A percentile compares a stretch with the other conserved stretches of the same genome.
These are phyloP conservation scores for Neurospora pannonica DNA, from an alignment of 495 filamentous ascomycete genomes.

Conservation along the genomic window DNA sequence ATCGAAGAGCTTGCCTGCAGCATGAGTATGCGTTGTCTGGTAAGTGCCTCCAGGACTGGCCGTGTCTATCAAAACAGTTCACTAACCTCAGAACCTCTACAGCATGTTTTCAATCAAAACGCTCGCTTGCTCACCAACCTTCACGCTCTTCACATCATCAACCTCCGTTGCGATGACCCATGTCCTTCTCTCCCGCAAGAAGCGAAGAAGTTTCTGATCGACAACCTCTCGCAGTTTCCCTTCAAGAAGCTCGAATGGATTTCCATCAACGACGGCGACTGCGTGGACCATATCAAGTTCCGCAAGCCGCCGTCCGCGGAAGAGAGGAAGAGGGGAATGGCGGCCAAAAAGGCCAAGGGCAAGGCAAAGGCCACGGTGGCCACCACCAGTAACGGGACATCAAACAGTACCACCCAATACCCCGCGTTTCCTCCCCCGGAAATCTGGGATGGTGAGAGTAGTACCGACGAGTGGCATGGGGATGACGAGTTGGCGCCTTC, in stretches of 20 bases:
- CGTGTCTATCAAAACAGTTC: not conserved
- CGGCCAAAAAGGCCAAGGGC: conserved; percentile 7
- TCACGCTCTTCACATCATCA: conserved; percentile 43
- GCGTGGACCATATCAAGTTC: conserved; percentile 28
- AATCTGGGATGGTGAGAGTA: conserved; percentile 14
- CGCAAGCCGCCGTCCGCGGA: conserved; percentile 13
- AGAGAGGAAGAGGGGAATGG: not conserved
- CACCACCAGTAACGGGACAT: not conserved
- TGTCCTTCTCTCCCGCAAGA: conserved; percentile 40
- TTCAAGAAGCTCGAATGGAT: conserved; percentile 44
- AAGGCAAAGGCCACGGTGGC: conserved; percentile 8
- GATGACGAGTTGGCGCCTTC: conserved; percentile 11
- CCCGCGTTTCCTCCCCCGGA: conserved; percentile 11
- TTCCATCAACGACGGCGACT: conserved; percentile 34
- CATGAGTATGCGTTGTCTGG: conserved; percentile 39
- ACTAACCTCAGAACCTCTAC: not conserved
- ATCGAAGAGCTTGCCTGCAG: conserved; percentile 46
- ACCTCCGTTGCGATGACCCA: conserved; percentile 40
- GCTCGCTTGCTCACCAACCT: conserved; percentile 36
- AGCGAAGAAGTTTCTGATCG: conserved; percentile 41
- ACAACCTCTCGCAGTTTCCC: conserved; percentile 42
- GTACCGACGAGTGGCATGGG: conserved; percentile 24
- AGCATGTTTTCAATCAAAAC: conserved; percentile 47
- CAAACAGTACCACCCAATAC: conserved; percentile 3
- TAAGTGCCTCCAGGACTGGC: conserved; percentile 24